phyloP scores from a whole-genome alignment of 805 yeast species.

The Torulaspora gathmanii region DNA sequence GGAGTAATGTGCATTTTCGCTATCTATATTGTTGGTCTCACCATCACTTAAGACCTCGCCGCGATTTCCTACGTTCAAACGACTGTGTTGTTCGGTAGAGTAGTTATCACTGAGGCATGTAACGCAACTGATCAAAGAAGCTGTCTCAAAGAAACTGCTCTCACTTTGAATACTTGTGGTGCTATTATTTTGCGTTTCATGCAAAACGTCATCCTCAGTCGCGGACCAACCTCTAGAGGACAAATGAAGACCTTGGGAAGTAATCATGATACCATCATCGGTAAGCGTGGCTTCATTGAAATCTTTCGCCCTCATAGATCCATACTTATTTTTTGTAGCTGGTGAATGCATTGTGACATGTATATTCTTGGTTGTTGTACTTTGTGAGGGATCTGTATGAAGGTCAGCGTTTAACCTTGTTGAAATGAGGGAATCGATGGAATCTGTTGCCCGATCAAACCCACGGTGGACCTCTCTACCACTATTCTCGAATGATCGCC shows the following conservation, averaged over 20 bases:
- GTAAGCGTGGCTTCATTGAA: slow-evolving; percentile 31
- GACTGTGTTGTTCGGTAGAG: slow-evolving; percentile 10
- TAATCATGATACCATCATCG: slow-evolving; percentile 36
- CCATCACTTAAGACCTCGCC: background rate
- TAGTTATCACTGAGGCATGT: slow-evolving; percentile 28
- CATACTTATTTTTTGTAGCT: slow-evolving; percentile 3
- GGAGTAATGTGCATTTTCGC: slow-evolving; percentile 16
- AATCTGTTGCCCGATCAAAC: background rate
- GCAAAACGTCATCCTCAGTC: background rate
- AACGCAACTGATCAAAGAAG: slow-evolving; percentile 36
- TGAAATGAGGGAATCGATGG: slow-evolving; percentile 2
- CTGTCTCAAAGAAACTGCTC: slow-evolving; percentile 27
- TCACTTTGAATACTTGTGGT: slow-evolving; percentile 8
- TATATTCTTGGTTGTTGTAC: slow-evolving; percentile 11
- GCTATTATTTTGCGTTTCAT: slow-evolving; percentile 3
- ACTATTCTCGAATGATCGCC: background rate
- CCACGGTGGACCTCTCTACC: background rate
- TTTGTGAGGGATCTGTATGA: slow-evolving; percentile 10
- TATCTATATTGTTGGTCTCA: background rate
- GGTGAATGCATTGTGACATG: slow-evolving; percentile 13
- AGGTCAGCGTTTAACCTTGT: slow-evolving; percentile 2
- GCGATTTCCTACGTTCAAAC: slow-evolving; percentile 3
- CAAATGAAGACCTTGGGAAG: slow-evolving; percentile 24
- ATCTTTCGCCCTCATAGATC: slow-evolving; percentile 7
- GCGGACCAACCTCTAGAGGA: background rate